Evolutionary conservation across 1,284 basidiomycete genomes (phyloP).

Genomic region (Puccinia novopanici): DNA sequence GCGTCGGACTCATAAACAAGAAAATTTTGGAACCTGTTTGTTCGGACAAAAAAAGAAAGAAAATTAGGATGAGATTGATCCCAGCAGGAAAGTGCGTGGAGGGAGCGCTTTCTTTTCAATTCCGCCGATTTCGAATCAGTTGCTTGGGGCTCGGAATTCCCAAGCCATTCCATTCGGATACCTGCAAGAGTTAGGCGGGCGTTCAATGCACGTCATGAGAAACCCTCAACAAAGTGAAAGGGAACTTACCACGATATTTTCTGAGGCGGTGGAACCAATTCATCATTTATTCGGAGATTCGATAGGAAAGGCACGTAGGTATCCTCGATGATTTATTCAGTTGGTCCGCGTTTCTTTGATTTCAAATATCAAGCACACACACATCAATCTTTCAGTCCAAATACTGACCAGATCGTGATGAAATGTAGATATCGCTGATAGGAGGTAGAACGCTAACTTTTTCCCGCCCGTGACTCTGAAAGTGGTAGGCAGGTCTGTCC

Average conservation of each 20-base stretch:
- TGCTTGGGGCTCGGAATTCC: slow-evolving; percentile 89
- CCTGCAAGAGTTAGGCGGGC: slow-evolving; percentile 63
- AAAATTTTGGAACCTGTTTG: slow-evolving; percentile 79
- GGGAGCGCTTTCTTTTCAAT: slow-evolving; percentile 69
- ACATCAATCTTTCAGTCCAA: slow-evolving; percentile 5
- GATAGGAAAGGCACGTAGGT: slow-evolving; percentile 39
- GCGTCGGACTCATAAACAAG: slow-evolving; percentile 98
- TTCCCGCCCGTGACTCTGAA: slow-evolving; percentile 88
- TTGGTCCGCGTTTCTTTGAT: slow-evolving; percentile 24
- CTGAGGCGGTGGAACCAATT: slow-evolving; percentile 41
- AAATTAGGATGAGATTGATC: slow-evolving; percentile 10
- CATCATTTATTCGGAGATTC: slow-evolving; percentile 26
- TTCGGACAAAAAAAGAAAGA: neutral
- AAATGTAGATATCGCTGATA: slow-evolving; percentile 13
- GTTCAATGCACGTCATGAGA: neutral
- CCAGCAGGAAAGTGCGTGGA: neutral
- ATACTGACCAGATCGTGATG: neutral
- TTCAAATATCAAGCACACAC: neutral
- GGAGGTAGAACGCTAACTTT: slow-evolving; percentile 65
- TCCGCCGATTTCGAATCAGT: slow-evolving; percentile 85
- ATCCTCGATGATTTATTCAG: slow-evolving; percentile 42
- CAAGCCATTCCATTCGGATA: slow-evolving; percentile 92
- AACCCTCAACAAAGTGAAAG: neutral
- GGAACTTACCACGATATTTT: slow-evolving; percentile 31
- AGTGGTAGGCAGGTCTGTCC: slow-evolving; percentile 73